phyloP scores from a whole-genome alignment of 257 asterid genomes.

The Anisodus acutangulus region DNA sequence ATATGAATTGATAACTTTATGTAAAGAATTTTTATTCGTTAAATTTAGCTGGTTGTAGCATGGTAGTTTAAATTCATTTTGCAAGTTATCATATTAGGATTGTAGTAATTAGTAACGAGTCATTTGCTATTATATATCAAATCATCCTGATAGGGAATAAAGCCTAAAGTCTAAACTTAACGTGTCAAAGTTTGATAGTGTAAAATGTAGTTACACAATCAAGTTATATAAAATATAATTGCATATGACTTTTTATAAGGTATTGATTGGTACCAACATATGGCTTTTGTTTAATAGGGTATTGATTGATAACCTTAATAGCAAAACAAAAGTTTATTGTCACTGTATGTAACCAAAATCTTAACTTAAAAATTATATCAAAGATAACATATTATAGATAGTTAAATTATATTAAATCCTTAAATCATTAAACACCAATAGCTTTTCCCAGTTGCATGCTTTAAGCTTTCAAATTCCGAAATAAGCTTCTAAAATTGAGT shows the following conservation, averaged over 20 bases:
- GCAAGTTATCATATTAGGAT: neutral
- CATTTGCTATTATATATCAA: too few relatives aligned
- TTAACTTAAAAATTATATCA: neutral
- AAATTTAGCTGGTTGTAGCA: too few relatives aligned
- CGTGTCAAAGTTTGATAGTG: too few relatives aligned
- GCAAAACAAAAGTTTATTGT: neutral
- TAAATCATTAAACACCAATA: neutral
- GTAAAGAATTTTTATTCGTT: neutral
- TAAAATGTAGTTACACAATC: too few relatives aligned
- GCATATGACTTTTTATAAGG: too few relatives aligned
- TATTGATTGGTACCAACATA: neutral
- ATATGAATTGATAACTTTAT: neutral
- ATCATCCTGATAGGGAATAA: too few relatives aligned
- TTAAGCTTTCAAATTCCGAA: neutral
- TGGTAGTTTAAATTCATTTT: too few relatives aligned
- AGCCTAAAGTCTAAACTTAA: too few relatives aligned
- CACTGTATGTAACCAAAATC: neutral
- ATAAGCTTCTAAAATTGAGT: neutral
- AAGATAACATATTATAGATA: neutral
- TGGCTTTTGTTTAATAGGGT: neutral
- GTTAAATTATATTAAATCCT: neutral
- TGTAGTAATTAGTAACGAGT: too few relatives aligned
- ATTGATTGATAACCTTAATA: neutral
- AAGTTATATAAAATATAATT: too few relatives aligned
- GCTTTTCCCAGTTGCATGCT: neutral